Evolutionary conservation across 2,329 filamentous ascomycete species (phyloP).

Genomic region (Colletotrichum euphorbiae): DNA sequence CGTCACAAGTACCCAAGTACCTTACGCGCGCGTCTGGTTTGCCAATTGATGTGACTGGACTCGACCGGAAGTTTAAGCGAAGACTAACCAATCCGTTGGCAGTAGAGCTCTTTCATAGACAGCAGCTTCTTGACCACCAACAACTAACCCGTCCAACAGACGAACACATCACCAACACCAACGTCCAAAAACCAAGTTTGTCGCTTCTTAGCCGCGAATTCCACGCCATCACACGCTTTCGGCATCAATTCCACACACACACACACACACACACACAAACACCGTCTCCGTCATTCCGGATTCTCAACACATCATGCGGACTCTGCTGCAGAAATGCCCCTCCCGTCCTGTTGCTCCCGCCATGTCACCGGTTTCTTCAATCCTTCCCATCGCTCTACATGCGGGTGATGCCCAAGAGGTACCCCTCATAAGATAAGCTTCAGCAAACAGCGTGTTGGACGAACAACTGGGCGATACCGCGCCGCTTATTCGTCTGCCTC

Average conservation of each 20-base stretch:
- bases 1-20: slow-evolving; percentile 7
- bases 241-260: background rate
- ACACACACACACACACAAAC: no score
- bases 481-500: slow-evolving; percentile 28
- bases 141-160: slow-evolving; percentile 19
- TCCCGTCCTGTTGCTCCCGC: slow-evolving; percentile 25
- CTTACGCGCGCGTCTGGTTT: slow-evolving; percentile 28
- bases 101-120: background rate
- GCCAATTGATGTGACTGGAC: slow-evolving; percentile 7
- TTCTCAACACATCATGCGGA: slow-evolving; percentile 27
- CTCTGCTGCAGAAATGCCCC: slow-evolving; percentile 26
- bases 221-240: slow-evolving; percentile 21
- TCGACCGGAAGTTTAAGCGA: slow-evolving; percentile 26
- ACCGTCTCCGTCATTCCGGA: slow-evolving; percentile 5
- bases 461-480: slow-evolving; percentile 1
- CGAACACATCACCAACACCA: slow-evolving; percentile 6
- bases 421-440: slow-evolving; percentile 13
- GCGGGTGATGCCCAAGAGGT: background rate
- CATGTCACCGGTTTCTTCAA: slow-evolving; percentile 14
- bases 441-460: background rate
- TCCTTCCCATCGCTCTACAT: slow-evolving; percentile 18
- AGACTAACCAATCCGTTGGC: slow-evolving; percentile 21
- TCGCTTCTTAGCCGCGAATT: slow-evolving; percentile 23
- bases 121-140: slow-evolving; percentile 14
- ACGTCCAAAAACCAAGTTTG: background rate